These are phyloP conservation scores for Podospora fimiseda DNA, from an alignment of 495 filamentous ascomycete genomes.

Conservation along the genomic window DNA sequence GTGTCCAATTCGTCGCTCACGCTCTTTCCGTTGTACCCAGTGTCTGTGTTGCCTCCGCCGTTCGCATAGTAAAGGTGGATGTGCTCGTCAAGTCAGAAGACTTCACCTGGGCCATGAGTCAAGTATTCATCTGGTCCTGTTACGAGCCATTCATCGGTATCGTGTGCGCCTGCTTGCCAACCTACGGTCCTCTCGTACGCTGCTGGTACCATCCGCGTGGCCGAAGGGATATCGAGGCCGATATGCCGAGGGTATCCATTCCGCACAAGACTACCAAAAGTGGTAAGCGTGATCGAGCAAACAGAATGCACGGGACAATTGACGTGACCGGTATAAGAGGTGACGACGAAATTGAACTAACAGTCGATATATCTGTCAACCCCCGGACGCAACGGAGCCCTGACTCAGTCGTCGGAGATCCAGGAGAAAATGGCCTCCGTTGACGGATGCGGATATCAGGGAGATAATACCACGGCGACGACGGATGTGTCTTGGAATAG, in stretches of 20 bases:
- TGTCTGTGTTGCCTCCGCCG: conserved; percentile 35
- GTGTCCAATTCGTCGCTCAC: neutral
- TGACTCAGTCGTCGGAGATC: neutral
- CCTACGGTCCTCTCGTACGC: conserved; percentile 32
- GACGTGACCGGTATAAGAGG: conserved; percentile 5
- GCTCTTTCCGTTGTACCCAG: conserved; percentile 4
- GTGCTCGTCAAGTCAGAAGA: conserved; percentile 29
- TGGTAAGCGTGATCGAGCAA: neutral
- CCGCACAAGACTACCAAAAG: neutral
- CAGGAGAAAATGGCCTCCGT: neutral
- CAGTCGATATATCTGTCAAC: conserved; percentile 5
- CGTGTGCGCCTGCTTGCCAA: conserved; percentile 38
- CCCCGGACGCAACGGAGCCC: neutral
- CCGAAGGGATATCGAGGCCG: neutral
- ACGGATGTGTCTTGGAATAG: conserved; percentile 16
- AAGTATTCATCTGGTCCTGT: conserved; percentile 39
- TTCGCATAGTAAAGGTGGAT: conserved; percentile 35
- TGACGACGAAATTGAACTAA: conserved; percentile 20
- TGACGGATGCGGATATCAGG: too few species aligned
- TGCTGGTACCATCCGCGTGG: conserved; percentile 9
- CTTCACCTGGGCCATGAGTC: conserved; percentile 35
- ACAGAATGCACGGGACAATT: neutral
- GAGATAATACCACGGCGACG: conserved; percentile 12
- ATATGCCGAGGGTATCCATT: conserved; percentile 1
- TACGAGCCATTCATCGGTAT: conserved; percentile 39